Percentiles rank a stretch among this genome's conserved stretches.
phyloP scores from a whole-genome alignment of 106 monocot genomes.

The Narthecium ossifragum region DNA sequence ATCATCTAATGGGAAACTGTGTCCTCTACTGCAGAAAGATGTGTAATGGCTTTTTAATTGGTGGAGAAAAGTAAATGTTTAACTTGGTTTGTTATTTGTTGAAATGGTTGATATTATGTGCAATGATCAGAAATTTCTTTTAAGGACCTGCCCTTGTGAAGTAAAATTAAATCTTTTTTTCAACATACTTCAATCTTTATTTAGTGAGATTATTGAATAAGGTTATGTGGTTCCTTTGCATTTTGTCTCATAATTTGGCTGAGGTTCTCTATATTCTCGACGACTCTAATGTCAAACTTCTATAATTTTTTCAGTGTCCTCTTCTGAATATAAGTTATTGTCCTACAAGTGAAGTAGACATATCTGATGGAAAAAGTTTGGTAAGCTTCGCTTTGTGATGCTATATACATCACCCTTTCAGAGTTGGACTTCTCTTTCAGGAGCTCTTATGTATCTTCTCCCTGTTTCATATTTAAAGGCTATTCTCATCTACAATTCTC shows the following conservation, averaged over 20 bases:
- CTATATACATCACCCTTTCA: background rate
- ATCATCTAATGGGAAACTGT: no score
- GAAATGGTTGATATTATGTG: no score
- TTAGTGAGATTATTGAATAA: no score
- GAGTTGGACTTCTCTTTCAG: background rate
- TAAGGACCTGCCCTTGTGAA: no score
- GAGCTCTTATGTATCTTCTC: background rate
- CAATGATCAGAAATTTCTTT: no score
- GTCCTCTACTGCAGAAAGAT: no score
- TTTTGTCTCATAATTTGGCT: background rate
- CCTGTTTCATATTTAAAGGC: conserved; percentile 49
- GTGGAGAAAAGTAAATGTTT: no score
- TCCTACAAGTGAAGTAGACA: conserved; percentile 57
- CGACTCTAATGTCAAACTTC: background rate
- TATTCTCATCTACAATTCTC: conserved; percentile 88
- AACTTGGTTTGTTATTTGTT: no score
- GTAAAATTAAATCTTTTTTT: no score
- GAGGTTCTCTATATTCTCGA: no score
- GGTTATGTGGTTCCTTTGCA: background rate
- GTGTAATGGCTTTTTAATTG: no score
- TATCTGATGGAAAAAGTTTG: conserved; percentile 65
- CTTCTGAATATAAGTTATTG: conserved; percentile 93
- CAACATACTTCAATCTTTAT: no score
- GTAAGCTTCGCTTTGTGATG: conserved; percentile 33
- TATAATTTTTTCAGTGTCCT: conserved; percentile 51